phyloP scores from a whole-genome alignment of 768 basidiomycete genomes.

The Hygrocybe punicea region DNA sequence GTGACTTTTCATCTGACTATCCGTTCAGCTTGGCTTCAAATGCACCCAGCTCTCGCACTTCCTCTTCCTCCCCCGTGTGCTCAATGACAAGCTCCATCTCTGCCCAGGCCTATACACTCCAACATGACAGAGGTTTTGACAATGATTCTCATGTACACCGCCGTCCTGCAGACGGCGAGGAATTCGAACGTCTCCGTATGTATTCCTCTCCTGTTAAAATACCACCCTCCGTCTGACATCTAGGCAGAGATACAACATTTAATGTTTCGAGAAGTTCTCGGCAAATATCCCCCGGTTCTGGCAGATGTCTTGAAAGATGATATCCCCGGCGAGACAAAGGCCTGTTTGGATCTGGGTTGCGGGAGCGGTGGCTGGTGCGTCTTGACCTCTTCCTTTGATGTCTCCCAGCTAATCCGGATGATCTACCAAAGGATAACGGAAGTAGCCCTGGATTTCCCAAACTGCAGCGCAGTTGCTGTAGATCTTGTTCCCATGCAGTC shows the following conservation, averaged over 20 bases:
- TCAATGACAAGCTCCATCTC: slow-evolving; percentile 64
- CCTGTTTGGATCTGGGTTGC: slow-evolving; percentile 72
- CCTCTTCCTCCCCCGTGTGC: slow-evolving; percentile 65
- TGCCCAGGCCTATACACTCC: too few species aligned
- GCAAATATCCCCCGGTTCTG: slow-evolving; percentile 62
- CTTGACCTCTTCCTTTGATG: not conserved
- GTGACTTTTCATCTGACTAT: slow-evolving; percentile 48
- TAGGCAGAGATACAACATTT: slow-evolving; percentile 61
- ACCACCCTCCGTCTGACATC: slow-evolving; percentile 8
- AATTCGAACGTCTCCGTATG: slow-evolving; percentile 65
- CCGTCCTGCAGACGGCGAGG: slow-evolving; percentile 76
- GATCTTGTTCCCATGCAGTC: slow-evolving; percentile 80
- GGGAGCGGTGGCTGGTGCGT: slow-evolving; percentile 74
- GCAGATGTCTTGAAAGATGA: slow-evolving; percentile 58
- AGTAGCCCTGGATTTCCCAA: slow-evolving; percentile 66
- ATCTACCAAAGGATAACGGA: slow-evolving; percentile 62
- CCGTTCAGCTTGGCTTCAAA: slow-evolving; percentile 40
- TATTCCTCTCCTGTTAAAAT: slow-evolving; percentile 7
- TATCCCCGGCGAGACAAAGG: slow-evolving; percentile 54
- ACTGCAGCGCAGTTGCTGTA: slow-evolving; percentile 66
- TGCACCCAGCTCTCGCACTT: slow-evolving; percentile 49
- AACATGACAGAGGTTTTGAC: not conserved
- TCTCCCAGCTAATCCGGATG: slow-evolving; percentile 6
- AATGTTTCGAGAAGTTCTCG: slow-evolving; percentile 62
- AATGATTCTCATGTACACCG: slow-evolving; percentile 77